These are phyloP conservation scores for Pisolithus sp. DNA, from an alignment of 768 basidiomycete genomes.

Conservation along the genomic window DNA sequence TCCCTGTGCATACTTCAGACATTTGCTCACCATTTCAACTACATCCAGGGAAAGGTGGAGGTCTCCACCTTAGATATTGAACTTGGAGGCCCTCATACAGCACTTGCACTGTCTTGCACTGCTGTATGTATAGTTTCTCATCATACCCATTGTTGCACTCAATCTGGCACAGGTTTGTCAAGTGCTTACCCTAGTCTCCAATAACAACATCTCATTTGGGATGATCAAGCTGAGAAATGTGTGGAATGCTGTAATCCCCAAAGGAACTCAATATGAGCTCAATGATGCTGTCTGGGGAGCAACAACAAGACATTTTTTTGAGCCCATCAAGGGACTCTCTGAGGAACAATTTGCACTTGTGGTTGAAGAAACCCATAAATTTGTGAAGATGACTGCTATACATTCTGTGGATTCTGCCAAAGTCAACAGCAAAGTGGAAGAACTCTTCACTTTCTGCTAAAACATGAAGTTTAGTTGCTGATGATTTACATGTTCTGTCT, in stretches of 20 bases:
- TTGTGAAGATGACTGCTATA: no score
- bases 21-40: slow-evolving; percentile 9
- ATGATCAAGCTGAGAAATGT: neutral
- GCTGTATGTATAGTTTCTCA: slow-evolving; percentile 1
- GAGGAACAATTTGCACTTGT: slow-evolving; percentile 3
- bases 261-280: slow-evolving; percentile 6
- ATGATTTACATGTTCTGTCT: no score
- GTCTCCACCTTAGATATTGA: slow-evolving; percentile 1
- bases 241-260: slow-evolving; percentile 4
- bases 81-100: neutral
- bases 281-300: slow-evolving; percentile 8
- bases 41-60: slow-evolving; percentile 1
- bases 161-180: slow-evolving; percentile 1
- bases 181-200: neutral
- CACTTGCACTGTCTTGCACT: slow-evolving; percentile 6
- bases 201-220: slow-evolving; percentile 1
- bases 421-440: no score
- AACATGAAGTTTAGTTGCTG: no score
- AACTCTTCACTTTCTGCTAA: no score
- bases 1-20: slow-evolving; percentile 6
- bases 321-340: neutral
- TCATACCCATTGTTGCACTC: neutral
- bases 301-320: slow-evolving; percentile 2
- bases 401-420: no score
- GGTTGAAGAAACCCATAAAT: neutral